A percentile compares a stretch with the other conserved stretches of the same genome.
phyloP scores from a whole-genome alignment of 139 green algal species.

The Asterochloris sp. region DNA sequence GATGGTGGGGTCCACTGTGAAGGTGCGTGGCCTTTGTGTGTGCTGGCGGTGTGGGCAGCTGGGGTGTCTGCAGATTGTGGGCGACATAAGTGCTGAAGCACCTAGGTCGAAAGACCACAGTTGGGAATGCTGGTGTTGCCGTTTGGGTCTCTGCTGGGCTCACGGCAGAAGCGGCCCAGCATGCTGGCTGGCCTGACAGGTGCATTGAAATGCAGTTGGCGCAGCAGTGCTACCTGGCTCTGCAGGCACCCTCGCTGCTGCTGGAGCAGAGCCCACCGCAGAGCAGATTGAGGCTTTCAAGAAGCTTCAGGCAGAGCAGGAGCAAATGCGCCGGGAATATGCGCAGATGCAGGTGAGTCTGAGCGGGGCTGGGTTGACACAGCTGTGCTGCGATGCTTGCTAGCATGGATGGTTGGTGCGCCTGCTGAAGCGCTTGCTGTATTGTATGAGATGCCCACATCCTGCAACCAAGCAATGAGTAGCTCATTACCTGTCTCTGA shows the following conservation, averaged over 20 bases:
- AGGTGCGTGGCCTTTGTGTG: not conserved
- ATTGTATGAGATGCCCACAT: not conserved
- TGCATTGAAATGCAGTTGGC: not conserved
- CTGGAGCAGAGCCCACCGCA: not conserved
- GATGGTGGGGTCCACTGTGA: not conserved
- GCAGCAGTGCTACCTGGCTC: not conserved
- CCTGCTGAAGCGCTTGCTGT: too few species aligned
- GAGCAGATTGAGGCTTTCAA: constrained; percentile 9
- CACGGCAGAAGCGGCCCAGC: constrained; percentile 3
- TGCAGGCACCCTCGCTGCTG: not conserved
- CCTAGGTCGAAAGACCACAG: too few species aligned
- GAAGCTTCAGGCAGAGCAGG: constrained; percentile 34
- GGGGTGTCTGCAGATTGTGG: too few species aligned
- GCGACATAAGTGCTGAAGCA: too few species aligned
- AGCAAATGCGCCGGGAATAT: constrained; percentile 48
- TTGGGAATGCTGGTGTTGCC: not conserved
- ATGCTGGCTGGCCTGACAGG: not conserved
- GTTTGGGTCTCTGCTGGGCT: not conserved
- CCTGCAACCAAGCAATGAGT: not conserved
- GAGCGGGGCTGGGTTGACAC: not conserved
- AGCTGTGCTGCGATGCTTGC: not conserved
- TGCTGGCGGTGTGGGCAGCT: too few species aligned
- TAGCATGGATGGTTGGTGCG: not conserved
- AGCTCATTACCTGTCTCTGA: not conserved
- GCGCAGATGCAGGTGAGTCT: constrained; percentile 39